A percentile compares a stretch with the other conserved stretches of the same genome.
phyloP scores from a whole-genome alignment of 345 rosid species.

The Combretum micranthum region DNA sequence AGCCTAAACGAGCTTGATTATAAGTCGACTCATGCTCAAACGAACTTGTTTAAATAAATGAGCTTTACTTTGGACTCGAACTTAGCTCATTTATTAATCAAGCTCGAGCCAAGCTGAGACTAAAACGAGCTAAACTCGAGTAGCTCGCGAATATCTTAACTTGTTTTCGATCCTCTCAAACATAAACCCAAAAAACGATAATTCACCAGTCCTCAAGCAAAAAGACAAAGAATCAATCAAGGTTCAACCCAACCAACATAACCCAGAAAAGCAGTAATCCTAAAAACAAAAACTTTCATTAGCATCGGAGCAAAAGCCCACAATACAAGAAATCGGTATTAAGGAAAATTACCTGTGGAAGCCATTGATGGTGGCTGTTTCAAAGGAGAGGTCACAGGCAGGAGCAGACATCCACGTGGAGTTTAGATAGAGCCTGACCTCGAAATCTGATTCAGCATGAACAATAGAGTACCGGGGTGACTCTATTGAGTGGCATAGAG shows the following conservation, averaged over 20 bases:
- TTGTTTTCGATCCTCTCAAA: no score
- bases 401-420: constrained; percentile 59
- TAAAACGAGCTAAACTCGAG: no score
- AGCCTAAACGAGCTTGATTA: no score
- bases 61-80: no score
- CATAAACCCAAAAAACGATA: no score
- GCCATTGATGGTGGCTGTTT: constrained; percentile 48
- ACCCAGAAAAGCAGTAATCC: neutral
- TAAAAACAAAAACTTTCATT: neutral
- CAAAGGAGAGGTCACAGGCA: constrained; percentile 42
- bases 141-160: no score
- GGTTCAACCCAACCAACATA: neutral
- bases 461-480: constrained; percentile 46
- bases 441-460: constrained; percentile 53
- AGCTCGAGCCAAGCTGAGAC: no score
- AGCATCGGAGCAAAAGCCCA: neutral
- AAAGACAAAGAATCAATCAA: neutral
- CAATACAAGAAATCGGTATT: neutral
- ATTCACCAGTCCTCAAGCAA: no score
- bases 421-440: constrained; percentile 40
- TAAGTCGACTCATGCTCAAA: no score
- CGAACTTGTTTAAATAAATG: no score
- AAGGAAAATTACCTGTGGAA: constrained; percentile 42
- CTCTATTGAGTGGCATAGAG: constrained; percentile 23
- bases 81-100: no score